These are phyloP conservation scores for Didymella lethalis DNA, from an alignment of 2,329 filamentous ascomycete species.

Conservation along the genomic window DNA sequence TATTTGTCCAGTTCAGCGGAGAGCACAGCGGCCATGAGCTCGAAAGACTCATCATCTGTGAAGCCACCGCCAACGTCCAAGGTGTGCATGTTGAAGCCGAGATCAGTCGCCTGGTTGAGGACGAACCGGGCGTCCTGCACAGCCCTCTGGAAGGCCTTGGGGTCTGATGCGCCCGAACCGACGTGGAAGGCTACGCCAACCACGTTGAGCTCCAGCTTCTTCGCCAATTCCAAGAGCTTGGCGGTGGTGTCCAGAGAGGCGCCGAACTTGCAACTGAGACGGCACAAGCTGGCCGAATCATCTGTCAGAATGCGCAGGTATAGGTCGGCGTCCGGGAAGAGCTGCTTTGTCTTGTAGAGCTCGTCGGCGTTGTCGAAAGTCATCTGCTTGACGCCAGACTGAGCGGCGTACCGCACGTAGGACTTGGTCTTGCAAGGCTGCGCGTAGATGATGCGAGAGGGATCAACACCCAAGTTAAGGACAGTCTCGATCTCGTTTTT, in stretches of 20 bases:
- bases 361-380: conserved; percentile 99
- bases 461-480: conserved; percentile 80
- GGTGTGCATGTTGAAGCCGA: conserved; percentile 83
- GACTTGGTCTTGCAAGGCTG: conserved; percentile 99
- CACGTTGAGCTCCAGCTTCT: conserved; percentile 84
- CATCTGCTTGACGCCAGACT: conserved; percentile 92
- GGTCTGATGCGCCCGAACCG: conserved; percentile 93
- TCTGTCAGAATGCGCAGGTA: conserved; percentile 95
- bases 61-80: conserved; percentile 96
- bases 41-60: conserved; percentile 88
- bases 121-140: conserved; percentile 87
- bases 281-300: conserved; percentile 92
- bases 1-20: conserved; percentile 82
- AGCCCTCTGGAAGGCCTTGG: conserved; percentile 87
- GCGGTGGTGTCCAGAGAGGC: conserved; percentile 84
- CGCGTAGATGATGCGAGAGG: conserved; percentile 95
- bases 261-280: conserved; percentile 96
- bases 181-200: conserved; percentile 98
- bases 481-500: conserved; percentile 97
- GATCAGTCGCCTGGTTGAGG: conserved; percentile 80
- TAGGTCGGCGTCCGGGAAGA: conserved; percentile 87
- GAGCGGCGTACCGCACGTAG: conserved; percentile 88
- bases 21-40: conserved; percentile 84
- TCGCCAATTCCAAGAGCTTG: conserved; percentile 79
- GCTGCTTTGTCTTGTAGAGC: conserved; percentile 94